Conservation (phyloP, 305 asterid species). For the Fraxinus xanthoxyloides region DNA sequence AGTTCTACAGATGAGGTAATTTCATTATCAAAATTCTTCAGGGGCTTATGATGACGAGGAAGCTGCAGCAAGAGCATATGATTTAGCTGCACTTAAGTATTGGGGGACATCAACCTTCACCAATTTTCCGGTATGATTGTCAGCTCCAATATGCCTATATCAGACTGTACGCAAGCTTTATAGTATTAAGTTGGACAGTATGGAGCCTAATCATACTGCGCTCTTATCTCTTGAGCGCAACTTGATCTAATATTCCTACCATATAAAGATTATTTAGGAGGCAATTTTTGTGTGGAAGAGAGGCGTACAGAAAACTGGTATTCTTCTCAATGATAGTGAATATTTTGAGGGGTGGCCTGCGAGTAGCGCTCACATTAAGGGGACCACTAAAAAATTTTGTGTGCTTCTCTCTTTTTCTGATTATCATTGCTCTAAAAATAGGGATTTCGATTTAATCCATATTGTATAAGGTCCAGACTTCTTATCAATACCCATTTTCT, state of each 20-base stretch:
- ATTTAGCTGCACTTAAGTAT: constrained; percentile 70
- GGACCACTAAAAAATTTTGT: neutral
- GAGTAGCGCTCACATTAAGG: neutral
- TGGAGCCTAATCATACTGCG: neutral
- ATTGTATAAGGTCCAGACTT: neutral
- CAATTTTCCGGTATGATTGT: constrained; percentile 56
- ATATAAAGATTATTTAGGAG: neutral
- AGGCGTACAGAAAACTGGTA: neutral
- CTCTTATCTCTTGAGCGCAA: neutral
- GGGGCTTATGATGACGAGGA: constrained; percentile 75
- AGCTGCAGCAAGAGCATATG: constrained; percentile 75
- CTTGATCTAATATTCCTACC: neutral
- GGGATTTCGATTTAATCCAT: neutral
- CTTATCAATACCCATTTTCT: constrained; percentile 9
- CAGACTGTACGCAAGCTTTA: neutral
- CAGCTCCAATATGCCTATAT: neutral
- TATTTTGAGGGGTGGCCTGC: too few species aligned
- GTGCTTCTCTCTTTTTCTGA: neutral
- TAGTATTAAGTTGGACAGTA: neutral
- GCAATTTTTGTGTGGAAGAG: neutral
- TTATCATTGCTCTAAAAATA: neutral
- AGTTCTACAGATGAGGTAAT: neutral
- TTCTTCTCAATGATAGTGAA: neutral
- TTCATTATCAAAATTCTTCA: constrained; percentile 16
- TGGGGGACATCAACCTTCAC: constrained; percentile 72